phyloP scores from a whole-genome alignment of 2,329 filamentous ascomycete species.

The Penicillium sp. region DNA sequence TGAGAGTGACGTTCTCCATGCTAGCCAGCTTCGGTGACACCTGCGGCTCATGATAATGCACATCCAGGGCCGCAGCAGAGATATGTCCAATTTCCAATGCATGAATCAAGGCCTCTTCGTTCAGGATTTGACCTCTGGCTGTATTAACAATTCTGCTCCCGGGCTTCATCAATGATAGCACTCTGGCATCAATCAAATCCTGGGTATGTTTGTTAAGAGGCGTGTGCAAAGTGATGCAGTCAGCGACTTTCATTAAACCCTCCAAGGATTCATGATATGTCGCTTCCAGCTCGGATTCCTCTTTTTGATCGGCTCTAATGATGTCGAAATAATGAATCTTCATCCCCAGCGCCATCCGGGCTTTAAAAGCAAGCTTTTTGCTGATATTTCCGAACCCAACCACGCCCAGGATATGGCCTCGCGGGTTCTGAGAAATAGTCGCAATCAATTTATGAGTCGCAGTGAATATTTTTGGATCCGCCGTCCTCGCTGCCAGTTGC shows the following conservation, averaged over 20 bases:
- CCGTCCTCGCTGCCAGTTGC: slow-evolving; percentile 54
- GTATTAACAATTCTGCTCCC: slow-evolving; percentile 60
- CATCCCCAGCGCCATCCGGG: slow-evolving; percentile 58
- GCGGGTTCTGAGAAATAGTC: slow-evolving; percentile 57
- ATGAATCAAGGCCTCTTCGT: slow-evolving; percentile 57
- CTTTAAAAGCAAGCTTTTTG: slow-evolving; percentile 56
- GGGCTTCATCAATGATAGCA: slow-evolving; percentile 55
- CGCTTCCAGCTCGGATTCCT: slow-evolving; percentile 48
- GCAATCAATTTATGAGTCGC: slow-evolving; percentile 54
- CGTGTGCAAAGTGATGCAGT: slow-evolving; percentile 50
- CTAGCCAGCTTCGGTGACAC: slow-evolving; percentile 52
- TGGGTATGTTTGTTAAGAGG: slow-evolving; percentile 47
- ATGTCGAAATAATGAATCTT: slow-evolving; percentile 60
- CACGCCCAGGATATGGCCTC: slow-evolving; percentile 57
- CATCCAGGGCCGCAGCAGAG: slow-evolving; percentile 58
- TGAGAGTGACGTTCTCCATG: slow-evolving; percentile 53
- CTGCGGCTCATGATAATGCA: slow-evolving; percentile 60
- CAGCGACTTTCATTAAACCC: slow-evolving; percentile 48
- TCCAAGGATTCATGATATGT: slow-evolving; percentile 49
- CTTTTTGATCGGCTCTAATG: slow-evolving; percentile 41
- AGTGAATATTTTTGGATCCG: slow-evolving; percentile 47
- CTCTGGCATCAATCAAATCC: slow-evolving; percentile 49
- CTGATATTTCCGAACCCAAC: slow-evolving; percentile 60
- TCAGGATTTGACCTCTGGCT: slow-evolving; percentile 58
- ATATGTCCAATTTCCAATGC: slow-evolving; percentile 57